phyloP scores from a whole-genome alignment of 805 yeast genomes.

The Tetrapisispora fleetii region DNA sequence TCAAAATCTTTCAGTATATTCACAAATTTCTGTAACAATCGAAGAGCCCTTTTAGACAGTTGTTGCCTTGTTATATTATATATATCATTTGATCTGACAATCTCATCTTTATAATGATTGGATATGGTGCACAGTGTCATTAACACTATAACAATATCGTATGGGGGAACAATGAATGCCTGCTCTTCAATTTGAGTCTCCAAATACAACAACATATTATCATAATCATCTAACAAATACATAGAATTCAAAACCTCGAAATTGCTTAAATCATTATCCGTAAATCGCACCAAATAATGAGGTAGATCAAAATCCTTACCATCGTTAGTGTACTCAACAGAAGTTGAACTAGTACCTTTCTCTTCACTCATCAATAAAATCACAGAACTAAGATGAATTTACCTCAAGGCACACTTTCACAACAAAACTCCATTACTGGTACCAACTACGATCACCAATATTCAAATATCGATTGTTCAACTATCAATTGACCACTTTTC shows the following conservation, averaged over 20 bases:
- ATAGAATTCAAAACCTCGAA: slow-evolving; percentile 26
- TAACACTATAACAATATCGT: slow-evolving; percentile 27
- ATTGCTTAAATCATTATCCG: slow-evolving; percentile 10
- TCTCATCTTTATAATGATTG: slow-evolving; percentile 19
- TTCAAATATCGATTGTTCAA: too few species aligned
- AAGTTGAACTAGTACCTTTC: background rate
- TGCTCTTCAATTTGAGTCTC: slow-evolving; percentile 20
- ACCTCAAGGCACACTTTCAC: background rate
- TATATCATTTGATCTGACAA: slow-evolving; percentile 20
- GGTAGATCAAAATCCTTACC: slow-evolving; percentile 3
- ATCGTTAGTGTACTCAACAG: slow-evolving; percentile 1
- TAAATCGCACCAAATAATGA: slow-evolving; percentile 22
- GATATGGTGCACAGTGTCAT: slow-evolving; percentile 32
- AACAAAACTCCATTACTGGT: background rate
- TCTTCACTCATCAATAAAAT: background rate
- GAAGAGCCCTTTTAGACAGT: slow-evolving; percentile 28
- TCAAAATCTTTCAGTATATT: slow-evolving; percentile 13
- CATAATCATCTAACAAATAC: slow-evolving; percentile 28
- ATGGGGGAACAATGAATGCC: slow-evolving; percentile 24
- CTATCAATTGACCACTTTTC: too few species aligned
- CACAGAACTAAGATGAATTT: background rate
- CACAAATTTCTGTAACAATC: slow-evolving; percentile 19
- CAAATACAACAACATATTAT: slow-evolving; percentile 28
- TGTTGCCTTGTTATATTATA: slow-evolving; percentile 21
- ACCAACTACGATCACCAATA: background rate